These are phyloP conservation scores for Talaromyces sp. DNA, from an alignment of 2,329 filamentous ascomycete species.

Conservation along the genomic window DNA sequence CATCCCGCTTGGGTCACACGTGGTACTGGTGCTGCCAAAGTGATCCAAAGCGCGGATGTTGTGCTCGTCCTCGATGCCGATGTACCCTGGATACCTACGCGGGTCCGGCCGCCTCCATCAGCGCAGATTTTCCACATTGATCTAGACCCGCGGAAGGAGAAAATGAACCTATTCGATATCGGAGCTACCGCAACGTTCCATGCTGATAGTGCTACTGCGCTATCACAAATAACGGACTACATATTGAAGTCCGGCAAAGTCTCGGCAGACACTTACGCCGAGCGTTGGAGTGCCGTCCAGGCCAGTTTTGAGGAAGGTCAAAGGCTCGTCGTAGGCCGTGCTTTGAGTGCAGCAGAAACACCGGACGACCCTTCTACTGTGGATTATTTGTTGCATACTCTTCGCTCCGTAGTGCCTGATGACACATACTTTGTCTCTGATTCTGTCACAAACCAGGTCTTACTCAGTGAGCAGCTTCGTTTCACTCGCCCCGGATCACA, in stretches of 20 bases:
- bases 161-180: slow-evolving; percentile 70
- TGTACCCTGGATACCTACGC: slow-evolving; percentile 84
- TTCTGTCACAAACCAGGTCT: slow-evolving; percentile 67
- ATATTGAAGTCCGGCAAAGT: slow-evolving; percentile 21
- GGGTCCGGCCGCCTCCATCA: slow-evolving; percentile 54
- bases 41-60: slow-evolving; percentile 72
- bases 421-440: slow-evolving; percentile 73
- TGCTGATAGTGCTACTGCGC: slow-evolving; percentile 50
- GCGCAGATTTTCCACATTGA: slow-evolving; percentile 65
- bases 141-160: slow-evolving; percentile 64
- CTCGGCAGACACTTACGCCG: slow-evolving; percentile 12
- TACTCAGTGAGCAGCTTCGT: slow-evolving; percentile 27
- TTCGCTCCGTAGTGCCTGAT: slow-evolving; percentile 56
- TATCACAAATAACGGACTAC: slow-evolving; percentile 13
- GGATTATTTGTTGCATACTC: slow-evolving; percentile 53
- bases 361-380: slow-evolving; percentile 61
- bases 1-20: slow-evolving; percentile 63
- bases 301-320: slow-evolving; percentile 16
- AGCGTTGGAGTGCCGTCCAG: slow-evolving; percentile 18
- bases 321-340: slow-evolving; percentile 16
- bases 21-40: slow-evolving; percentile 68
- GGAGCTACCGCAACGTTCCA: slow-evolving; percentile 60
- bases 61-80: slow-evolving; percentile 84
- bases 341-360: slow-evolving; percentile 18
- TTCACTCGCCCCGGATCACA: slow-evolving; percentile 21